These are phyloP conservation scores for Macrolepiota dolichaula DNA, from an alignment of 768 basidiomycete species.

Conservation along the genomic window DNA sequence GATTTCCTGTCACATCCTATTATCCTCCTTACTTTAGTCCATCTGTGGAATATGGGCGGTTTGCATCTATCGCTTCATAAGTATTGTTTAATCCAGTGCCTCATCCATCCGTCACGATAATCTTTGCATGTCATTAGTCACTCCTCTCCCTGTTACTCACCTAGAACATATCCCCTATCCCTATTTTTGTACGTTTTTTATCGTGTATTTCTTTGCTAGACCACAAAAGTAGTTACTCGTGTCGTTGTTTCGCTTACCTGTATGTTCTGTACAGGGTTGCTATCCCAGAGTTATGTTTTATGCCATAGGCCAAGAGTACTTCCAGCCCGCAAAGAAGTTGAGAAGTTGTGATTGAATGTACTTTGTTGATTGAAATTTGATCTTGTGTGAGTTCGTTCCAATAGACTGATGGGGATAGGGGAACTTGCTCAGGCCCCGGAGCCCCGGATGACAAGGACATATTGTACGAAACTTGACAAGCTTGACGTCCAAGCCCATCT, in stretches of 20 bases:
- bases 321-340: not conserved
- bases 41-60: not conserved
- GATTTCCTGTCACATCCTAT: not conserved
- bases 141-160: not conserved
- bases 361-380: slow-evolving; percentile 1
- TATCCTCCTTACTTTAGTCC: not conserved
- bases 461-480: no score
- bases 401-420: not conserved
- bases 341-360: not conserved
- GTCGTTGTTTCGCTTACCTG: not conserved
- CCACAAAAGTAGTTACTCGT: not conserved
- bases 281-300: not conserved
- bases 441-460: no score
- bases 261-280: slow-evolving; percentile 1
- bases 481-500: not conserved
- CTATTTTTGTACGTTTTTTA: not conserved
- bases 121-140: not conserved
- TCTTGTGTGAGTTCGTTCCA: not conserved
- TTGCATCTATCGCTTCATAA: not conserved
- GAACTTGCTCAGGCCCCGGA: not conserved
- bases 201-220: slow-evolving; percentile 1
- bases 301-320: not conserved
- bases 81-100: not conserved
- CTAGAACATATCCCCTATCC: slow-evolving; percentile 1
- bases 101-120: not conserved